Conservation (phyloP, 2,329 filamentous ascomycete genomes). For the Sclerotinia glacialis region DNA sequence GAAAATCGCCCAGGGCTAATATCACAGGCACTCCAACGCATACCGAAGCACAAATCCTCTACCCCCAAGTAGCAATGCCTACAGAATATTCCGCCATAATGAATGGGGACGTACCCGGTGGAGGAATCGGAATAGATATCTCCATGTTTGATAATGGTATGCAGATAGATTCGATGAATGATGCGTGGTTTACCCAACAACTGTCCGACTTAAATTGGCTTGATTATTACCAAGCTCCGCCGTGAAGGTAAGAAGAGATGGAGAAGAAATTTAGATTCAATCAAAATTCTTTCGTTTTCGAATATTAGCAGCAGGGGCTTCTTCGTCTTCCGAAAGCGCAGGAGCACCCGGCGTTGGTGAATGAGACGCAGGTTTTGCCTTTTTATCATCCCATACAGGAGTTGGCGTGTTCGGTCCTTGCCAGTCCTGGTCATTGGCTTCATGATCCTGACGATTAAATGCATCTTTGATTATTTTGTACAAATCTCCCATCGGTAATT, state of each 20-base stretch:
- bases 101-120: neutral
- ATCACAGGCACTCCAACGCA: neutral
- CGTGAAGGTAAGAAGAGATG: neutral
- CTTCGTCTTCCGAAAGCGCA: too few relatives aligned
- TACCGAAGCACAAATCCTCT: neutral
- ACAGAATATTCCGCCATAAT: neutral
- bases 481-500: neutral
- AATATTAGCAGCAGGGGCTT: too few relatives aligned
- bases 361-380: too few relatives aligned
- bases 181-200: constrained; percentile 21
- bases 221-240: constrained; percentile 14
- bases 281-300: too few relatives aligned
- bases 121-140: neutral
- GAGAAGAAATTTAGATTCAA: neutral
- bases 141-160: constrained; percentile 13
- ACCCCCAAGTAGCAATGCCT: neutral
- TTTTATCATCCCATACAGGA: neutral
- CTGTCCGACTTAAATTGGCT: constrained; percentile 18
- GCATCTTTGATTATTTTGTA: neutral
- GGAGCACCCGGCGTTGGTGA: too few relatives aligned
- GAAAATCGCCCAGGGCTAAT: neutral
- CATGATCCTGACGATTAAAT: neutral
- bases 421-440: neutral
- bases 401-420: neutral
- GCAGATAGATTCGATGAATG: constrained; percentile 18